Evolutionary conservation across 495 filamentous ascomycete genomes (phyloP), one percentile per base, ranked within the genome.

Genomic region (Apodospora peruviana): DNA sequence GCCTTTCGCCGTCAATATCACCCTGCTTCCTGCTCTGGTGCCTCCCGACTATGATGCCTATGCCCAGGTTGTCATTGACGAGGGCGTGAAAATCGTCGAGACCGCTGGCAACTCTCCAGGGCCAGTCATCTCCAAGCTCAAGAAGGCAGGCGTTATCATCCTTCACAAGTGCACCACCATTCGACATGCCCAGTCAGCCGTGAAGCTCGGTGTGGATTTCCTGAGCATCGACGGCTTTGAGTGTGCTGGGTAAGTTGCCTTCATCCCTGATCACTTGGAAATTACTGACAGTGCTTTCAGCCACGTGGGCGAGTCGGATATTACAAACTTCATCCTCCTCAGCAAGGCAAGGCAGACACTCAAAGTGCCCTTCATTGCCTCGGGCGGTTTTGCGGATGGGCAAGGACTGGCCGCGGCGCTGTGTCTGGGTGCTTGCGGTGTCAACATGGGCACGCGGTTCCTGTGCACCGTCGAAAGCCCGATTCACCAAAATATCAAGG

Each of bases 161-260:
- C 77, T 98, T 40, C 93, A 98, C 76, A 98, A 98, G 72, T 98
- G 93, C 74, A 98, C 93, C 18, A 95, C 91, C 1, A 91, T 98
- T 67, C 74, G 91, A 18, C 93, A 98, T 60, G 93, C 93, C 27
- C 84, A 90, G 66, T 86, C 84, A 35, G 93, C 93, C 37, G 80
- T 95, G 51, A 95, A 95, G 70, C 83, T 97, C 29, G 93, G 93
- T 44, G 93, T 96, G 0, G 93, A 98, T 67, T 98, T 98, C 69
- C 71, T 98, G 27, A 88, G 83, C 24, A 97, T 98, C 57, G 93
- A 98, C 59, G 93, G 93, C 18, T 97, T 98, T 57, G 93, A 98
- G 68, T 98, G 93, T 68, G 93, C 90, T 19, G 93, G 93, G 45
- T 94, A 91, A 65, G 72, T 68, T 23, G 14, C 29, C 25, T 21